Base-by-base conservation (phyloP, 2,329 filamentous ascomycete species). In the Penicillium sp. region DNA sequence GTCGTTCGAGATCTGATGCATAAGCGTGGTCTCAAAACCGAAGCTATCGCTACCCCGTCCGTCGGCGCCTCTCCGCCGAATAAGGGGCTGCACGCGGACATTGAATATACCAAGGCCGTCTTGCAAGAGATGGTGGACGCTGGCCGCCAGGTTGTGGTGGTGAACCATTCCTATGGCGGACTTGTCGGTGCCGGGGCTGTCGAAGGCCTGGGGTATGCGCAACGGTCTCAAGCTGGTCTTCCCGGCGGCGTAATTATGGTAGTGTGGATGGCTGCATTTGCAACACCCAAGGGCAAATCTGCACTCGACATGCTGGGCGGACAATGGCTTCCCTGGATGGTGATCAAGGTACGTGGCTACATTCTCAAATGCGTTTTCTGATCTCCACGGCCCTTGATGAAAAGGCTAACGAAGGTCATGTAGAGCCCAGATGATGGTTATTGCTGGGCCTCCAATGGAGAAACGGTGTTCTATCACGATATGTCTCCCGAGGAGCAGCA, bases 1-100 rank as follows among this genome's bases (percentile, higher is more conserved):
- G 47, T 53, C 1, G 56, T 74, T 3, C 65, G 65, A 1, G 53
- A 64, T 13, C 57, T 61, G 7, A 67, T 77, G 18, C 52, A 62
- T 5, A 43, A 44, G 4, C 59, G 62, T 3, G 73, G 68, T 4
- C 74, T 69, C 56, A 46, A 62, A 10, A 67, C 65, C 1, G 62
- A 64, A 50, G 68, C 66, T 5, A 61, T 73, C 13, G 52, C 56
- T 1, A 64, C 60, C 11, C 57, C 60, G 1, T 64, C 65, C 8
- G 59, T 67, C 26, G 61, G 61, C 30, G 49, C 61, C 14, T 14
- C 41, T 13, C 30, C 68, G 27, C 65, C 70, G 6, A 62, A 64
- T 5, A 64, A 72, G 27, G 68, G 68, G 32, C 61, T 72, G 13
- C 48, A 63, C 23, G 61, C 66, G 5, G 75, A 78, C 46, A 67